These are phyloP conservation scores for Lipomyces mesembrius DNA, from an alignment of 805 yeast species.

Conservation along the genomic window DNA sequence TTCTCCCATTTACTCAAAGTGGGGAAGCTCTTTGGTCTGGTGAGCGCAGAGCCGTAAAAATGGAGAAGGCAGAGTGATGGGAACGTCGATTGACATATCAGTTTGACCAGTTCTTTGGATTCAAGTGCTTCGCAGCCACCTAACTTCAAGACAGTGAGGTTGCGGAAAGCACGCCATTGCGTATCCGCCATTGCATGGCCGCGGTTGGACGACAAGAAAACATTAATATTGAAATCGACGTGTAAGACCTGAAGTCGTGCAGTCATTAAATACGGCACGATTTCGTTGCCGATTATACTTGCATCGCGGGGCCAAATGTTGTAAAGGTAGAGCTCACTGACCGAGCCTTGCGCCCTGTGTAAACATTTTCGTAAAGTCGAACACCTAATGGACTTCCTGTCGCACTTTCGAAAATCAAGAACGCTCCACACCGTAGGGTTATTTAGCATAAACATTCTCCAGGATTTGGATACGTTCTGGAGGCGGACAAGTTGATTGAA, in stretches of 20 bases:
- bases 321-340: background rate
- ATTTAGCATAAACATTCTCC: slow-evolving; percentile 9
- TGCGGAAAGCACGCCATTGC: background rate
- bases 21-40: background rate
- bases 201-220: background rate
- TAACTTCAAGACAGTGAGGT: background rate
- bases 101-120: background rate
- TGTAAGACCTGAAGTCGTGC: slow-evolving; percentile 1
- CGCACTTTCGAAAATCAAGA: slow-evolving; percentile 19
- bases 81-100: background rate
- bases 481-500: slow-evolving; percentile 12
- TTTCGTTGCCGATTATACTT: background rate
- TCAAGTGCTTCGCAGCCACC: background rate
- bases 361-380: slow-evolving; percentile 6
- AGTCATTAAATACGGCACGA: background rate
- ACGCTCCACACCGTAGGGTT: slow-evolving; percentile 17
- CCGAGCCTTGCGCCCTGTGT: background rate
- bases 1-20: background rate
- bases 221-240: background rate
- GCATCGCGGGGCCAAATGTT: slow-evolving; percentile 8
- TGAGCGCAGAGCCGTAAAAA: background rate
- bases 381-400: slow-evolving; percentile 1
- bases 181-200: background rate
- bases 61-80: background rate
- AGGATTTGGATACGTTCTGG: slow-evolving; percentile 14